Evolutionary conservation across 1,139 yeast genomes (phyloP), one percentile per base, ranked within the genome.

Genomic region (Pichiaceae sp.): DNA sequence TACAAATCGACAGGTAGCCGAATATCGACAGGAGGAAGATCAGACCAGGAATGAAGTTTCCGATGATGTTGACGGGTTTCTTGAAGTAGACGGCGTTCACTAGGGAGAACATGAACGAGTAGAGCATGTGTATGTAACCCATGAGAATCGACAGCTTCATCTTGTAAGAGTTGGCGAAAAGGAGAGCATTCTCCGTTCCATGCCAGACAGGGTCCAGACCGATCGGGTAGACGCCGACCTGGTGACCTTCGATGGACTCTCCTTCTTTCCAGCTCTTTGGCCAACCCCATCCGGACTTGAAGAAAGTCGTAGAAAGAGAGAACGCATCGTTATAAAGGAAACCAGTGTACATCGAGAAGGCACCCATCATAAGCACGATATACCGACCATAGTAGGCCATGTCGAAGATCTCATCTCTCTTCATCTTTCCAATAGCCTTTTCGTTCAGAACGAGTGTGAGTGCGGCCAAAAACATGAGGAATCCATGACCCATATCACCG

Each of bases 401-500:
- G 54, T 80, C 91, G 49, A 78, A 79, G 39, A 82, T 82, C 56
- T 82, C 93, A 52, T 78, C 91, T 50, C 83, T 68, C 51, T 78
- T 75, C 72, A 78, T 70, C 20, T 63, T 64, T 20, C 68, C 72
- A 34, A 82, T 65, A 40, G 66, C 64, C 47, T 67, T 72, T 53
- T 82, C 91, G 50, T 76, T 74, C 38, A 70, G 49, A 6, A 82
- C 86, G 47, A 82, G 61, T 17, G 64, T 54, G 29, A 66, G 56
- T 1, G 85, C 87, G 24, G 79, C 78, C 44, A 78, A 59, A 34
- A 74, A 60, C 51, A 82, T 62, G 40, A 82, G 68, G 44, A 81
- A 67, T 3, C 93, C 93, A 57, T 82, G 93, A 19, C 93, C 93
- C 43, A 80, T 59, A 62, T 82, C 93, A 68, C 93, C 93, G 64